phyloP scores from a whole-genome alignment of 768 basidiomycete genomes.

The Holtermannia corniformis region DNA sequence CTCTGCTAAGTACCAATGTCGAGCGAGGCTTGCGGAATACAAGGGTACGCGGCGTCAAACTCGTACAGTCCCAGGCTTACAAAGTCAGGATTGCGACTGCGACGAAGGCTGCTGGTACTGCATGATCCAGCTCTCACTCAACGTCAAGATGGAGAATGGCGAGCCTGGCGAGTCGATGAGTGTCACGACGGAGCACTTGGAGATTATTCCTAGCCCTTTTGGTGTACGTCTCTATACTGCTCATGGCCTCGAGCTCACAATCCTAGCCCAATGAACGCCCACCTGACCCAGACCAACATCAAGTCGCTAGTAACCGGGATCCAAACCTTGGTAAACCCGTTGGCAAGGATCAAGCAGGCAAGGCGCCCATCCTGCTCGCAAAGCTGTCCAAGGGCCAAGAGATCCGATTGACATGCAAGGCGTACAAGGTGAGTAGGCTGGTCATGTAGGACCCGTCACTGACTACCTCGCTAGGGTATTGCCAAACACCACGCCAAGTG shows the following conservation, averaged over 20 bases:
- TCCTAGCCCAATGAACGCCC: slow-evolving; percentile 25
- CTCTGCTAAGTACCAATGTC: slow-evolving; percentile 74
- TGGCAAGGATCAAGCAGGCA: slow-evolving; percentile 57
- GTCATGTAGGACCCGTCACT: not conserved
- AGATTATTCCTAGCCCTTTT: slow-evolving; percentile 25
- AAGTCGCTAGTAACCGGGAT: slow-evolving; percentile 58
- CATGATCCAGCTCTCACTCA: slow-evolving; percentile 69
- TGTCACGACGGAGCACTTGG: slow-evolving; percentile 67
- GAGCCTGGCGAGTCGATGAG: slow-evolving; percentile 57
- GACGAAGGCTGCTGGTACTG: slow-evolving; percentile 73
- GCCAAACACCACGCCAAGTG: slow-evolving; percentile 99
- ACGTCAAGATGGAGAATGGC: slow-evolving; percentile 59
- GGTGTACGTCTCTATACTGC: slow-evolving; percentile 14
- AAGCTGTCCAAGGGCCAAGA: slow-evolving; percentile 94
- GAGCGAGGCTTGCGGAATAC: slow-evolving; percentile 64
- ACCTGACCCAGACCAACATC: slow-evolving; percentile 50
- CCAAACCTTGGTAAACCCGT: slow-evolving; percentile 72
- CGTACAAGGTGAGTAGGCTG: slow-evolving; percentile 66
- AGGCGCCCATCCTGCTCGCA: slow-evolving; percentile 67
- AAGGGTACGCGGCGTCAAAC: slow-evolving; percentile 41
- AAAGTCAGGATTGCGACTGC: slow-evolving; percentile 88
- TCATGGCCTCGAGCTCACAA: slow-evolving; percentile 12
- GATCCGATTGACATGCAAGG: slow-evolving; percentile 70
- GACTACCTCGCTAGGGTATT: slow-evolving; percentile 56
- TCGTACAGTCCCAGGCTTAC: slow-evolving; percentile 45